Evolutionary conservation across 768 basidiomycete species (phyloP), one percentile per base, ranked within the genome.

Genomic region (Porpolomopsis calyptriformis): DNA sequence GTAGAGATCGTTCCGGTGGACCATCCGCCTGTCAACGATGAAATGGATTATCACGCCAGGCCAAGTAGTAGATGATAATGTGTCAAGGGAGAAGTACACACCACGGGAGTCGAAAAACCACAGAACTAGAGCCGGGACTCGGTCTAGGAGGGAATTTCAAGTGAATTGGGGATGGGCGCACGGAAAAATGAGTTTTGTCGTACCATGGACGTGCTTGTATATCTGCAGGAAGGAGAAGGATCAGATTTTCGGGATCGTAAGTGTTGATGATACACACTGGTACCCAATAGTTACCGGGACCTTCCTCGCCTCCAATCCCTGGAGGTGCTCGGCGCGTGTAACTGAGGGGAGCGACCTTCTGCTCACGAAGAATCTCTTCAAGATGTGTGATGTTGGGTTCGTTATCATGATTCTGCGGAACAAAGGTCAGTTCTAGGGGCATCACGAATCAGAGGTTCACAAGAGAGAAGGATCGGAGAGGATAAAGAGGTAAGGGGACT

Each of bases 101-200:
- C 80, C 79, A 49, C 82, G 69, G 2, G 85, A 85, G 60, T 86
- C 85, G 52, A 87, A 87, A 63, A 84, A 83, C 83, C 81, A 87
- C 3, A 85, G 59, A 39, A 86, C 59, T 8, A 85, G 64, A 3
- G 61, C 64, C 3, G 83, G 83, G 4, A 57, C 50, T 1, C 23
- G n/a, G 58, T 81, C 76, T 68, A 47, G n/a, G 11, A 27, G 14
- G 11, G 40, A 31, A 40, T 29, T 38, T 35, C 4, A 33, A 20
- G 24, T 39, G 8, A 49, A 12, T 26, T 41, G 38, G 14, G 44
- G n/a, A 29, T 18, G 23, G 20, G n/a, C 19, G 22, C 12, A 27
- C 26, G 7, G 11, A 19, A 24, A 4, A 27, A 14, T 22, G n/a
- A n/a, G 29, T 31, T 31, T 14, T n/a, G 26, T 44, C 48, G 22